Conservation (phyloP, 345 rosid genomes). For the Corchorus capsularis region DNA sequence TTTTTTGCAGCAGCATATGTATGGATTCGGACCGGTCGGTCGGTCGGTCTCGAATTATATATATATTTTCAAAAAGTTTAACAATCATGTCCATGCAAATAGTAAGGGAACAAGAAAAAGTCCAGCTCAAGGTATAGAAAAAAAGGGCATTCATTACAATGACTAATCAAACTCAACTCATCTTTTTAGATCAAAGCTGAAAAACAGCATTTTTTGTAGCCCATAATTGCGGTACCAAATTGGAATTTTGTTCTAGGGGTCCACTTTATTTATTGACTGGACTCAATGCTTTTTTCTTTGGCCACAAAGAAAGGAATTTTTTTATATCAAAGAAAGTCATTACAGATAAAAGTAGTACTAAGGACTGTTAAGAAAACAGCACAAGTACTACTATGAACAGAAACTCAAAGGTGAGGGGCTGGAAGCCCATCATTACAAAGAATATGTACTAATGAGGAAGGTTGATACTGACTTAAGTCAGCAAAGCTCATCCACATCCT, state of each 20-base stretch:
- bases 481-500: no score
- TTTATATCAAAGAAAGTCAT: no score
- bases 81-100: conserved; percentile 2
- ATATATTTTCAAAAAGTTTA: not conserved
- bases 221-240: conserved; percentile 8
- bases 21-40: no score
- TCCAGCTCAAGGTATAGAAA: not conserved
- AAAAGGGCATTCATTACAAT: not conserved
- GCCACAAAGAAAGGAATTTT: conserved; percentile 1
- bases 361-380: no score
- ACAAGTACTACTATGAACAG: no score
- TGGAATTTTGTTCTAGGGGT: not conserved
- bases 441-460: no score
- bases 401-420: no score
- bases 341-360: no score
- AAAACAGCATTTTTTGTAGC: not conserved
- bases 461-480: no score
- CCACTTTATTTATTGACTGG: not conserved
- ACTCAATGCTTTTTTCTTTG: not conserved
- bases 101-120: not conserved
- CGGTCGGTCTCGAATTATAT: no score
- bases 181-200: not conserved
- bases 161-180: not conserved
- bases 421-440: no score
- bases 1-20: no score